Evolutionary conservation across 805 yeast genomes (phyloP), one percentile per base, ranked within the genome.

Genomic region (Zygotorulaspora florentina): DNA sequence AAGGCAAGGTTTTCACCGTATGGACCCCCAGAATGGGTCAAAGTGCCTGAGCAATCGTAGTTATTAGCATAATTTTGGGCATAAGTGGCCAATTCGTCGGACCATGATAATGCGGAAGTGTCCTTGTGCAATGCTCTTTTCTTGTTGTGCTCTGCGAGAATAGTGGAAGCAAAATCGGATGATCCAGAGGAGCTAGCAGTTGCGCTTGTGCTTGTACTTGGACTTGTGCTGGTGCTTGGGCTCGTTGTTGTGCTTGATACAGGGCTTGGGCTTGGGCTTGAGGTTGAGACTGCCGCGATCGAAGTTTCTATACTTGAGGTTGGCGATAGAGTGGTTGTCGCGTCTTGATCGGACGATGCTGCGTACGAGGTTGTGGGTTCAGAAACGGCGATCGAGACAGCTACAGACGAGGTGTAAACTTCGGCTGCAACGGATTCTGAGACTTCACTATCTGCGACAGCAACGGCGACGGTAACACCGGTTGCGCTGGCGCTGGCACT

Each of bases 1-100:
- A 80, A 73, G 37, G 90, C 95, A 56, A 86, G 71, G 73, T 86
- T 86, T 67, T 86, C 95, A 59, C 95, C 95, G 69, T 81, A 82
- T 27, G 77, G 75, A 30, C 87, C 87, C 40, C 77, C 77, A 16
- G 90, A 81, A 67, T 86, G 95, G 29, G 70, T 67, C 57, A 87
- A 68, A 34, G 64, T 58, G 35, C 79, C 77, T 49, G 73, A 69
- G 65, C 85, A 83, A 41, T 72, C 71, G 65, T 81, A 81, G 20
- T 66, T 52, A 43, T 69, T 74, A 29, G 87, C 85, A 57, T 76
- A 79, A 47, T 66, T 58, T 61, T 67, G 75, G 48, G 90, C 89
- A 57, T 75, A 77, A 12, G 60, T 53, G 46, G 79, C 81, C 41
- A 80, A 64, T 3, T 67, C 67, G n/a, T 65, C 58, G 48, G 74